Conservation (phyloP, 2,329 filamentous ascomycete species). For the Penicillium sp. region DNA sequence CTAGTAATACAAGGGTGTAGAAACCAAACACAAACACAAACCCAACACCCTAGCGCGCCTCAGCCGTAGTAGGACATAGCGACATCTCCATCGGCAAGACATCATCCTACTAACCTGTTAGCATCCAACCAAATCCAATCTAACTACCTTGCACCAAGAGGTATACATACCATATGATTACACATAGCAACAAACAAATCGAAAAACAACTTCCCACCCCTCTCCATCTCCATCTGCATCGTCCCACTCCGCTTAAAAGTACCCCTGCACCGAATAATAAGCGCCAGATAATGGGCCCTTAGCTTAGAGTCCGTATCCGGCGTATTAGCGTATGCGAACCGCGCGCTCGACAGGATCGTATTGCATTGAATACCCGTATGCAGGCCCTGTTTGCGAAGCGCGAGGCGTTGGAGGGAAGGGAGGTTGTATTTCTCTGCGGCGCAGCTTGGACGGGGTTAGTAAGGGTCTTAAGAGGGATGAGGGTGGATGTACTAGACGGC, state of each 20-base stretch:
- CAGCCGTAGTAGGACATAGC: constrained; percentile 15
- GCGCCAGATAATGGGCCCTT: constrained; percentile 81
- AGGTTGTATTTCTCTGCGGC: constrained; percentile 79
- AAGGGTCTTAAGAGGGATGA: background rate
- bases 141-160: background rate
- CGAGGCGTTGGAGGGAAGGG: constrained; percentile 76
- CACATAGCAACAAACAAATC: constrained; percentile 89
- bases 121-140: background rate
- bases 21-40: background rate
- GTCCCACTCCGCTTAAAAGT: constrained; percentile 93
- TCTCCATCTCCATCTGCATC: constrained; percentile 93
- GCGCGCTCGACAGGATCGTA: constrained; percentile 81
- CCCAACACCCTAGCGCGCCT: background rate
- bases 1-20: constrained; percentile 19
- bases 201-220: constrained; percentile 83
- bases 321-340: constrained; percentile 83
- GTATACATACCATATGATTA: constrained; percentile 70
- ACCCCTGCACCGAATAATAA: constrained; percentile 80
- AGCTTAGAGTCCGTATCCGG: constrained; percentile 88
- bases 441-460: constrained; percentile 48
- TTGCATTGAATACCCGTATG: constrained; percentile 78
- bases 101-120: constrained; percentile 23
- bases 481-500: constrained; percentile 63
- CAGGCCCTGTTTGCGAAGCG: constrained; percentile 83
- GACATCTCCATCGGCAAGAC: constrained; percentile 14